These are phyloP conservation scores for Pseudogymnoascus sp. DNA, from an alignment of 2,329 filamentous ascomycete species.

Conservation along the genomic window DNA sequence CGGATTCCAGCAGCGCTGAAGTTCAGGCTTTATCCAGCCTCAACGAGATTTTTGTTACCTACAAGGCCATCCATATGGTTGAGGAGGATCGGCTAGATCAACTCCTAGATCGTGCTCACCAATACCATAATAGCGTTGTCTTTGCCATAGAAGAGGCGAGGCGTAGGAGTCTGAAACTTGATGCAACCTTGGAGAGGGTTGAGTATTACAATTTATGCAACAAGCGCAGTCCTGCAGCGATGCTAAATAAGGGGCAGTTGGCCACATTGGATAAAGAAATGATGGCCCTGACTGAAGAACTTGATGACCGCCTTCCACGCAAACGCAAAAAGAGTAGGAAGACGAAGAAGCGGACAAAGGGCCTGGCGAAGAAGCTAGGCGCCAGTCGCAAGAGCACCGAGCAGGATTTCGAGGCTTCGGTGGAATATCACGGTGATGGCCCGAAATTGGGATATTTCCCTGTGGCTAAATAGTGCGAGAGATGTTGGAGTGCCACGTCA, in stretches of 20 bases:
- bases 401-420: neutral
- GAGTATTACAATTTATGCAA: neutral
- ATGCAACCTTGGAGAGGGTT: neutral
- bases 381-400: neutral
- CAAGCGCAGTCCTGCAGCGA: neutral
- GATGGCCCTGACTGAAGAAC: too few species aligned
- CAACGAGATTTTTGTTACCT: neutral
- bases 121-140: neutral
- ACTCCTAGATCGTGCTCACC: neutral
- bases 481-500: neutral
- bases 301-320: too few species aligned
- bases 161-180: neutral
- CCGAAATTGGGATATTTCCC: neutral
- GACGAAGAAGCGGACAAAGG: neutral
- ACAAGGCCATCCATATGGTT: neutral
- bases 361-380: neutral
- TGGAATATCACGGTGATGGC: neutral
- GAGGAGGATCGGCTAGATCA: neutral
- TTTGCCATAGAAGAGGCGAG: neutral
- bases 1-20: neutral
- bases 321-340: neutral
- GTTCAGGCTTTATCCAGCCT: neutral
- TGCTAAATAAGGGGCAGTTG: too few species aligned
- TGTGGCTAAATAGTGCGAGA: neutral
- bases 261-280: too few species aligned